phyloP scores from a whole-genome alignment of 257 asterid species.

The Leonotis leonurus region DNA sequence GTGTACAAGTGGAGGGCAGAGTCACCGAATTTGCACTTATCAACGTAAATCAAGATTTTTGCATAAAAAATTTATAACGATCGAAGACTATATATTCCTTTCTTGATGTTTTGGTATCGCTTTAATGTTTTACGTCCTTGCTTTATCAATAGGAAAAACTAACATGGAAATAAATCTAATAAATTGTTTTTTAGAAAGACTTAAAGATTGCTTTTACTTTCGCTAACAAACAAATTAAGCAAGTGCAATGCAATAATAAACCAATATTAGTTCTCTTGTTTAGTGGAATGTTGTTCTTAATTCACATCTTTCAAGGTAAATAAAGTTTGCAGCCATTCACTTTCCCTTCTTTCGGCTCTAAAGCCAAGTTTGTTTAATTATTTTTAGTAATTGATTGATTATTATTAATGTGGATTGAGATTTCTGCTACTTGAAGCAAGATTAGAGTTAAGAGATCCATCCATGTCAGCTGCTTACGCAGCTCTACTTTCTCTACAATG shows the following conservation, averaged over 20 bases:
- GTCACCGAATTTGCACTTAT: constrained; percentile 5
- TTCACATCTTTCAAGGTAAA: constrained; percentile 24
- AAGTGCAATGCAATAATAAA: constrained; percentile 8
- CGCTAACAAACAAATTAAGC: constrained; percentile 18
- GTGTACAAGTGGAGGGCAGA: constrained; percentile 17
- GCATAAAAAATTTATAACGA: background rate
- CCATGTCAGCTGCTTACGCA: background rate
- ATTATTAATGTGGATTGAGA: too few species aligned
- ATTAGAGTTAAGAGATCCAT: background rate
- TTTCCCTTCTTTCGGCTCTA: constrained; percentile 34
- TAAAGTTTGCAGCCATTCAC: background rate
- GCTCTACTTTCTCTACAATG: background rate
- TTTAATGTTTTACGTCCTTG: constrained; percentile 11
- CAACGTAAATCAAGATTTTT: background rate
- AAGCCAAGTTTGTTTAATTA: background rate
- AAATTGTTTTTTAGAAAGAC: background rate
- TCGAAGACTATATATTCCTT: constrained; percentile 28
- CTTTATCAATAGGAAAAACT: constrained; percentile 15
- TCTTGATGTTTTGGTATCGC: constrained; percentile 18
- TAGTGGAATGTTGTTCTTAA: constrained; percentile 29
- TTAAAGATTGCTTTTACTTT: constrained; percentile 32
- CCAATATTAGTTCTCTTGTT: constrained; percentile 26
- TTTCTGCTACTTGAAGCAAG: background rate
- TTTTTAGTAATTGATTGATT: background rate
- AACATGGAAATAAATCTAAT: constrained; percentile 22